Evolutionary conservation across 108 stramenopile genomes (phyloP).

Genomic region (Cylindrotheca closterium): DNA sequence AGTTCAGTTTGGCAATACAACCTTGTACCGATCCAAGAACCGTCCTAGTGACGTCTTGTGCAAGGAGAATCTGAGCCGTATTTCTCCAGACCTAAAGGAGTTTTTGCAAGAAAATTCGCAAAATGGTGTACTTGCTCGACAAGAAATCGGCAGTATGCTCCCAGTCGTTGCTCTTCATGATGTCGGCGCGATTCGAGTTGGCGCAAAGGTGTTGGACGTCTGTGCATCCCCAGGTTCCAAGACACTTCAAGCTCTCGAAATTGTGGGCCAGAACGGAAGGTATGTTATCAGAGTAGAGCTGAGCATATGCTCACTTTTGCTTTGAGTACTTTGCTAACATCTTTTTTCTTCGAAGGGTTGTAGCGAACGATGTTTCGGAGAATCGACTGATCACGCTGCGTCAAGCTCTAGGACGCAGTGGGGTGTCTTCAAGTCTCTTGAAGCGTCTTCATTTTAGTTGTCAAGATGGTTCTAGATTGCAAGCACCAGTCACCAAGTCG

Average conservation of each 20-base stretch:
- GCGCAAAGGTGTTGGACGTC: conserved; percentile 62
- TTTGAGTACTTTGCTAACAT: background rate
- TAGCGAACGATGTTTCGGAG: conserved; percentile 84
- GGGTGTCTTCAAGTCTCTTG: conserved; percentile 19
- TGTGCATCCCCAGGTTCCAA: conserved; percentile 89
- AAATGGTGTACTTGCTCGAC: conserved; percentile 64
- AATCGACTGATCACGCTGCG: conserved; percentile 59
- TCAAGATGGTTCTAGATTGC: conserved; percentile 11
- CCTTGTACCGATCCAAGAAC: background rate
- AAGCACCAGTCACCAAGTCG: background rate
- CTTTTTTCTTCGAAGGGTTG: conserved; percentile 34
- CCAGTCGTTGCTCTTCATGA: conserved; percentile 51
- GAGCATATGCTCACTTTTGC: too few relatives aligned
- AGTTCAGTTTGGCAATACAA: background rate
- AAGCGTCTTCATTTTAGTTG: conserved; percentile 5
- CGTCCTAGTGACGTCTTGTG: conserved; percentile 8
- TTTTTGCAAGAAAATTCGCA: conserved; percentile 43
- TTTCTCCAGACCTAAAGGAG: conserved; percentile 51
- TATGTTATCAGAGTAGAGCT: background rate
- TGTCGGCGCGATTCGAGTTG: conserved; percentile 18
- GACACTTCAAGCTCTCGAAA: conserved; percentile 79
- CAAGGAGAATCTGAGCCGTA: conserved; percentile 37
- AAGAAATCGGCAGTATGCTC: conserved; percentile 82
- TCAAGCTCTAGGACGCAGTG: conserved; percentile 68
- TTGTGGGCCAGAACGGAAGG: conserved; percentile 28